A percentile compares a stretch with the other conserved stretches of the same genome.
These are phyloP conservation scores for Ormosia semicastrata DNA, from an alignment of 306 rosid genomes.

Conservation along the genomic window DNA sequence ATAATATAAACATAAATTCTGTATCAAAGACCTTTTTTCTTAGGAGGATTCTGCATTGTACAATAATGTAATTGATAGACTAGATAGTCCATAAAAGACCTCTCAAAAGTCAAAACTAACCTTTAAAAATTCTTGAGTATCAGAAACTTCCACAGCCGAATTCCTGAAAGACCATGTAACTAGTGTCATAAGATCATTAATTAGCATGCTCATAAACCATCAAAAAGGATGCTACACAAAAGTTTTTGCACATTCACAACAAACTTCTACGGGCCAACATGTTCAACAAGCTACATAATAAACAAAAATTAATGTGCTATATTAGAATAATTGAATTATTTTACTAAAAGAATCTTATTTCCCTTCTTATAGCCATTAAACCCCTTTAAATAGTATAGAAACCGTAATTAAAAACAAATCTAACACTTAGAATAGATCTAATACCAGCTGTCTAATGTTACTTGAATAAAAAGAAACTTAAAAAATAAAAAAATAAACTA, in stretches of 20 bases:
- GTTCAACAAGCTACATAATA: conserved; percentile 10
- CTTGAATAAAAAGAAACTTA: neutral
- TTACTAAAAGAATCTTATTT: neutral
- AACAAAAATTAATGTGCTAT: neutral
- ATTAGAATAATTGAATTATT: neutral
- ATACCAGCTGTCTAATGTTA: neutral
- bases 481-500: neutral
- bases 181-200: conserved; percentile 18
- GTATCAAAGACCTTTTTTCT: neutral
- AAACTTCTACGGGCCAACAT: conserved; percentile 1
- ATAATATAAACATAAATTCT: neutral
- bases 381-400: neutral
- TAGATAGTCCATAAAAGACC: neutral
- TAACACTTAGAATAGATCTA: neutral
- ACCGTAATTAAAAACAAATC: neutral
- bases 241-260: neutral
- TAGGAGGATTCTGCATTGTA: neutral
- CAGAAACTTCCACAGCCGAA: conserved; percentile 43
- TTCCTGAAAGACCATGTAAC: conserved; percentile 57
- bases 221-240: neutral
- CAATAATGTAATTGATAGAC: neutral
- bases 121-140: conserved; percentile 56
- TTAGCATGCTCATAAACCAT: neutral
- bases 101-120: conserved; percentile 38
- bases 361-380: neutral